These are phyloP conservation scores for Sporothrix inflata DNA, from an alignment of 2,329 filamentous ascomycete species.

Conservation along the genomic window DNA sequence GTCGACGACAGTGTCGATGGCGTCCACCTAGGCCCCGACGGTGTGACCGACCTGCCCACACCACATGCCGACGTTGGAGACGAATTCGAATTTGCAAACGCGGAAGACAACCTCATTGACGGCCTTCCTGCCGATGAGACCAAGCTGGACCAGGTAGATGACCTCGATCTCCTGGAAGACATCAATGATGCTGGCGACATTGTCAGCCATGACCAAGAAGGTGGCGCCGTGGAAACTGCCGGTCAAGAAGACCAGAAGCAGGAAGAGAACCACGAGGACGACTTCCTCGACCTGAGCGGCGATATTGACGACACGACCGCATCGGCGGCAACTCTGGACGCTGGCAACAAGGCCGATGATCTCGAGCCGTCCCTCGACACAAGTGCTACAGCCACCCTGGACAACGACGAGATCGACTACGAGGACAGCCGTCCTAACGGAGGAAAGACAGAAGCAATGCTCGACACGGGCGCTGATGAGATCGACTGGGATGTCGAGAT, in stretches of 20 bases:
- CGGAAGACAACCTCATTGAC: slow-evolving; percentile 14
- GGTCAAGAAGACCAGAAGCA: slow-evolving; percentile 1
- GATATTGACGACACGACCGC: slow-evolving; percentile 19
- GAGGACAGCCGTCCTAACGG: slow-evolving; percentile 33
- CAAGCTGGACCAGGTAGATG: slow-evolving; percentile 10
- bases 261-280: slow-evolving; percentile 26
- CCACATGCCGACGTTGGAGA: not conserved
- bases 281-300: slow-evolving; percentile 31
- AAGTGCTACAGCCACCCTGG: slow-evolving; percentile 41
- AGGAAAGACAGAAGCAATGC: slow-evolving; percentile 13
- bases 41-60: not conserved
- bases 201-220: slow-evolving; percentile 23
- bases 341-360: not conserved
- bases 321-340: not conserved
- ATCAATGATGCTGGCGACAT: slow-evolving; percentile 14
- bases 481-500: slow-evolving; percentile 46
- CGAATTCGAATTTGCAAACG: slow-evolving; percentile 20
- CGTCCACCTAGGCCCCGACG: slow-evolving; percentile 17
- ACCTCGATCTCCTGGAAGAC: slow-evolving; percentile 29
- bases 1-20: slow-evolving; percentile 30
- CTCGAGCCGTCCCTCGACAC: slow-evolving; percentile 16
- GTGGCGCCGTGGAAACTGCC: not conserved
- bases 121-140: slow-evolving; percentile 1
- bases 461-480: slow-evolving; percentile 36
- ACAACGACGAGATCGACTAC: slow-evolving; percentile 46